Percentiles rank a stretch among this genome's conserved stretches.
phyloP scores from a whole-genome alignment of 768 basidiomycete species.

The Leccinum ochraceum region DNA sequence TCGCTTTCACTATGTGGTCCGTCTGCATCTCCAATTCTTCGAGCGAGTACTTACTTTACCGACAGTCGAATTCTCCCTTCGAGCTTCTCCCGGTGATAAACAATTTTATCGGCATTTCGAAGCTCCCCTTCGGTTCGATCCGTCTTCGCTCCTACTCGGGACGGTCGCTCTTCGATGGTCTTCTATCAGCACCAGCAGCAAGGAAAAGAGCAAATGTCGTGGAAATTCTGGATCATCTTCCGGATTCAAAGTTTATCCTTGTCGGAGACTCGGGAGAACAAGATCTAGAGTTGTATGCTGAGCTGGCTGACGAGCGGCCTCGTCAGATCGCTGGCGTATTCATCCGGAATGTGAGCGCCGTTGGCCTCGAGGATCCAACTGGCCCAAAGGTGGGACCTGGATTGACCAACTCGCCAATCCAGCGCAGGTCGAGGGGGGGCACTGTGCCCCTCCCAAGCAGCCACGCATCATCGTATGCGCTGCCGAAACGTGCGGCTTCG shows the following conservation, averaged over 20 bases:
- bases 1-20: conserved; percentile 85
- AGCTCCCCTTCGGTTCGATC: conserved; percentile 73
- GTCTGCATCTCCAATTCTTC: conserved; percentile 30
- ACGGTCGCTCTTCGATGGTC: conserved; percentile 77
- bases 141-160: conserved; percentile 85
- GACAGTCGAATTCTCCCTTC: conserved; percentile 84
- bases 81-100: conserved; percentile 78
- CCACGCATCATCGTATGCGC: neutral
- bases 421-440: conserved; percentile 9
- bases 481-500: conserved; percentile 22
- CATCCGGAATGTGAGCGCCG: conserved; percentile 69
- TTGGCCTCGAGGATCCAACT: conserved; percentile 60
- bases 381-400: conserved; percentile 35
- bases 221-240: conserved; percentile 58
- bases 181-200: conserved; percentile 78
- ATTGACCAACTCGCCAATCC: conserved; percentile 7
- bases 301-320: conserved; percentile 68
- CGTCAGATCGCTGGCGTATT: conserved; percentile 76
- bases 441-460: conserved; percentile 6
- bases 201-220: conserved; percentile 81
- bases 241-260: conserved; percentile 73
- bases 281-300: conserved; percentile 87
- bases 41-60: conserved; percentile 7
- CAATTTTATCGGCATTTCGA: conserved; percentile 71
- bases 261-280: conserved; percentile 95